Conservation (phyloP, 108 stramenopile genomes). For the Cyclotella baltica region DNA sequence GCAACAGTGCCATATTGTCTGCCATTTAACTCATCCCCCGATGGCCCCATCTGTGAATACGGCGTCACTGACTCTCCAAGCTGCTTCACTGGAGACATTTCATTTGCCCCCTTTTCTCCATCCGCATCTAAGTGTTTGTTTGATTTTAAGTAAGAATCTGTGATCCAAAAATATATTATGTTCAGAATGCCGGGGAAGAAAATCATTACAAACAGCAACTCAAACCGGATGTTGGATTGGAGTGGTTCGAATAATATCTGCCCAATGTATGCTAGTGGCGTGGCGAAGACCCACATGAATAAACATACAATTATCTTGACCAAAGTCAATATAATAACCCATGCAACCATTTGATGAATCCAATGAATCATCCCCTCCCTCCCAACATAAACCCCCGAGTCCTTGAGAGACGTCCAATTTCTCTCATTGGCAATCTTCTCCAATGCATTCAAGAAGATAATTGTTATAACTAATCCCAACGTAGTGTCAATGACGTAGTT, state of each 20-base stretch:
- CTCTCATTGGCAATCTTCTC: slow-evolving; percentile 68
- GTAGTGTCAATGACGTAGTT: slow-evolving; percentile 90
- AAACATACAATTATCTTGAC: slow-evolving; percentile 80
- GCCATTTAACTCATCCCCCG: slow-evolving; percentile 39
- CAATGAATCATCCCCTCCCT: slow-evolving; percentile 76
- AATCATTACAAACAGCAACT: slow-evolving; percentile 93
- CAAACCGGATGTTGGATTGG: slow-evolving; percentile 83
- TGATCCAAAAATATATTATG: slow-evolving; percentile 93
- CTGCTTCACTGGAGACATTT: slow-evolving; percentile 36
- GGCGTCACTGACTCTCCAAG: slow-evolving; percentile 50
- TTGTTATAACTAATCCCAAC: slow-evolving; percentile 79
- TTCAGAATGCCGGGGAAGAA: slow-evolving; percentile 92
- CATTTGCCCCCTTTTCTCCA: slow-evolving; percentile 48
- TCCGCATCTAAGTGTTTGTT: slow-evolving; percentile 58
- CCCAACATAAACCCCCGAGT: slow-evolving; percentile 89
- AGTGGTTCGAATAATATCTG: slow-evolving; percentile 78
- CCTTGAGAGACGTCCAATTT: slow-evolving; percentile 79
- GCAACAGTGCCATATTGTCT: background rate
- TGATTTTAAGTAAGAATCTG: slow-evolving; percentile 89
- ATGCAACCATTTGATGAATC: slow-evolving; percentile 78
- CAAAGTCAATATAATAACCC: slow-evolving; percentile 81
- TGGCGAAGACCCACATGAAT: slow-evolving; percentile 74
- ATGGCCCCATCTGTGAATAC: slow-evolving; percentile 43
- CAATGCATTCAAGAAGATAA: slow-evolving; percentile 71
- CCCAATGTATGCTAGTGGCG: slow-evolving; percentile 72